Conservation (phyloP, 306 rosid species). For the Psophocarpus tetragonolobus region DNA sequence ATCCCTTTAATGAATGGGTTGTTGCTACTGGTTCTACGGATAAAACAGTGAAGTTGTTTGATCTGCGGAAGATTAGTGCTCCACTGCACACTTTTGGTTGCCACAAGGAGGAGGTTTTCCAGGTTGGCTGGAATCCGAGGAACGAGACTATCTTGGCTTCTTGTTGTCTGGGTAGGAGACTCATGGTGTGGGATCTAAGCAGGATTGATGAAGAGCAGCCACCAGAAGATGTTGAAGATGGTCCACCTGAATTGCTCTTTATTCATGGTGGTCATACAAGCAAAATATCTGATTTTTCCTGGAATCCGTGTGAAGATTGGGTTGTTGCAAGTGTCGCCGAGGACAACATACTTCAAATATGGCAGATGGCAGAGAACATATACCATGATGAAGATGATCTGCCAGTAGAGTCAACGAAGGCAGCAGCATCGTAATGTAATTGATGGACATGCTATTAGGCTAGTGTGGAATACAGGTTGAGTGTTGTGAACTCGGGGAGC, state of each 20-base stretch:
- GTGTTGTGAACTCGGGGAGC: conserved; percentile 9
- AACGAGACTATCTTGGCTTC: conserved; percentile 96
- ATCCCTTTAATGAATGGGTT: conserved; percentile 97
- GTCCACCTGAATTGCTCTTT: conserved; percentile 94
- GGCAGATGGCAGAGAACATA: conserved; percentile 99
- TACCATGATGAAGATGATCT: conserved; percentile 98
- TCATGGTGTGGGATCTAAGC: conserved; percentile 99
- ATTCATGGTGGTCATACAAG: conserved; percentile 99
- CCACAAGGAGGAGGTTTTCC: conserved; percentile 98
- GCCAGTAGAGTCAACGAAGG: conserved; percentile 77
- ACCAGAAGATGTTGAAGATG: conserved; percentile 93
- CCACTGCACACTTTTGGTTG: conserved; percentile 89
- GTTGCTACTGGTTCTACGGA: conserved; percentile 99
- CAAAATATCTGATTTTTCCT: conserved; percentile 94
- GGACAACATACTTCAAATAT: conserved; percentile 95
- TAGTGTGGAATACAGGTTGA: conserved; percentile 24
- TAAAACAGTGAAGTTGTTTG: conserved; percentile 94
- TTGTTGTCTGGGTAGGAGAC: conserved; percentile 96
- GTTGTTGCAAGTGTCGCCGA: conserved; percentile 96
- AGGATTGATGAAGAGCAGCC: conserved; percentile 99
- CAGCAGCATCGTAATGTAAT: conserved; percentile 48
- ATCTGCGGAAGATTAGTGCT: conserved; percentile 77
- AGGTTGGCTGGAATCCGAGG: conserved; percentile 98
- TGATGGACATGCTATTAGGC: conserved; percentile 15
- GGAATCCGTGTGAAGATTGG: conserved; percentile 99